phyloP scores from a whole-genome alignment of 2,329 filamentous ascomycete genomes.

The Torrubiellomyces zombiae region DNA sequence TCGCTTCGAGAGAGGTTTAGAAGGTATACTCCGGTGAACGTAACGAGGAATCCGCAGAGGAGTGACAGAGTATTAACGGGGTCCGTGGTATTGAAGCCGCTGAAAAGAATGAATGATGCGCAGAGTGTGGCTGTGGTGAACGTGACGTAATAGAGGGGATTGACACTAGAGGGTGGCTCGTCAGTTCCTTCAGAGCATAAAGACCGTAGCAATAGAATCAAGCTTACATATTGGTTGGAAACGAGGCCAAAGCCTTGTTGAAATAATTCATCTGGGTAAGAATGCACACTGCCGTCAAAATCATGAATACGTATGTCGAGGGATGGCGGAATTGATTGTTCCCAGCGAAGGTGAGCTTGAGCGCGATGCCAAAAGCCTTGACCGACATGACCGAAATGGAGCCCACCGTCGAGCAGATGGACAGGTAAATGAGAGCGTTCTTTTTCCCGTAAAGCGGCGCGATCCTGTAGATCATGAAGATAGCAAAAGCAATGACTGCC shows the following conservation, averaged over 20 bases:
- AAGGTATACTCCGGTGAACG: constrained; percentile 89
- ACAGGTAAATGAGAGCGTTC: constrained; percentile 91
- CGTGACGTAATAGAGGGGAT: constrained; percentile 92
- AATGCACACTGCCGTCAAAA: constrained; percentile 84
- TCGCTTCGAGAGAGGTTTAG: constrained; percentile 90
- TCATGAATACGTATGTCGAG: constrained; percentile 94
- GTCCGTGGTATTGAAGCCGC: constrained; percentile 89
- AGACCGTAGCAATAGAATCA: not conserved
- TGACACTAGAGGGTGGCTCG: constrained; percentile 47
- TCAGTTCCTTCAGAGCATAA: not conserved
- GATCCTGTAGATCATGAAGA: constrained; percentile 91
- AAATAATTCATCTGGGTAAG: constrained; percentile 99
- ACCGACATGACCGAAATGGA: constrained; percentile 98
- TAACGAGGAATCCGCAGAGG: constrained; percentile 82
- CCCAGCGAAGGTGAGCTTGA: constrained; percentile 84
- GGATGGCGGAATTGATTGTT: constrained; percentile 93
- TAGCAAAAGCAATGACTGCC: constrained; percentile 65
- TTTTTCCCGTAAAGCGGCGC: constrained; percentile 81
- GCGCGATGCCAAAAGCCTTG: constrained; percentile 93
- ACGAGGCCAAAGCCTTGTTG: constrained; percentile 94
- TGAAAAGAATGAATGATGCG: constrained; percentile 91
- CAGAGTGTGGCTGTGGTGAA: constrained; percentile 90
- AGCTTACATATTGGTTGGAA: constrained; percentile 88
- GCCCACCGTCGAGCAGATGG: constrained; percentile 93
- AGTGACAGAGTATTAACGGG: constrained; percentile 84